phyloP scores from a whole-genome alignment of 495 filamentous ascomycete species.

The Aspergillus leporis region DNA sequence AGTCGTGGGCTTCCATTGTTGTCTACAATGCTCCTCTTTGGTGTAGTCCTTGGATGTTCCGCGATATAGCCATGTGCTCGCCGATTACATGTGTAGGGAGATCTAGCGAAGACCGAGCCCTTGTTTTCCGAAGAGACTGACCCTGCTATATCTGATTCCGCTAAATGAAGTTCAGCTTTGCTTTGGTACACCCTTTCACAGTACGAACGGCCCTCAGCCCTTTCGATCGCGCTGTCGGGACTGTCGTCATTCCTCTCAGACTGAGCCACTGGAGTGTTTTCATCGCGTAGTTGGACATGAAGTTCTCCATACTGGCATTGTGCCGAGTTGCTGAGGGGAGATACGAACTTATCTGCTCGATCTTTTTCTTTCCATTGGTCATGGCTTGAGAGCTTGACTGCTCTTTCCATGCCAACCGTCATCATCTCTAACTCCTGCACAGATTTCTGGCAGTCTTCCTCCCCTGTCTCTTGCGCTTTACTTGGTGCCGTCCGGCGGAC shows the following conservation, averaged over 20 bases:
- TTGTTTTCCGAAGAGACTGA: neutral
- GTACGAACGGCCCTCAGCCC: neutral
- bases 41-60: constrained; percentile 7
- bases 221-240: neutral
- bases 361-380: neutral
- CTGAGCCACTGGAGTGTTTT: neutral
- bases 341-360: neutral
- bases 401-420: neutral
- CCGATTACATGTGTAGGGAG: neutral
- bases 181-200: neutral
- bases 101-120: neutral
- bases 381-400: neutral
- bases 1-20: constrained; percentile 33
- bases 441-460: neutral
- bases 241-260: neutral
- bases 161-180: neutral
- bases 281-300: neutral
- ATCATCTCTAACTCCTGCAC: neutral
- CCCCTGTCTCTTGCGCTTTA: neutral
- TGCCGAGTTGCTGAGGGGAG: neutral
- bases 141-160: neutral
- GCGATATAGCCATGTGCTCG: neutral
- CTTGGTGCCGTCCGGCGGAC: neutral
- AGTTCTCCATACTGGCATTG: neutral
- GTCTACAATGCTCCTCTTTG: constrained; percentile 28